These are phyloP conservation scores for Rhodotorula babjevae DNA, from an alignment of 768 basidiomycete genomes.

Conservation along the genomic window DNA sequence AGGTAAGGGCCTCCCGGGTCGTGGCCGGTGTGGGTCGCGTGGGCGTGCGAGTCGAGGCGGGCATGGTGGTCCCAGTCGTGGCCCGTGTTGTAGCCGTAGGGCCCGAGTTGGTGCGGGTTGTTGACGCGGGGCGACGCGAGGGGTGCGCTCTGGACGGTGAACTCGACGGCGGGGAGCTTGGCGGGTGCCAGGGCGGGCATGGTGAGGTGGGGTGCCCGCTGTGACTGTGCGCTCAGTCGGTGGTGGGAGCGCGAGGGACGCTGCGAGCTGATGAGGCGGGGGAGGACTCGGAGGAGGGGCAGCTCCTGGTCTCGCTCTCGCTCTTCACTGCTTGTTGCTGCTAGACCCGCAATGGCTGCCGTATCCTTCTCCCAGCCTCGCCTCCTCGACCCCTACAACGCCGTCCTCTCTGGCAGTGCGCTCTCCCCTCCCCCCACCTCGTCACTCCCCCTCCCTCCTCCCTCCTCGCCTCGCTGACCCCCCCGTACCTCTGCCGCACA, in stretches of 20 bases:
- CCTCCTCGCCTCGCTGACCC: too few relatives aligned
- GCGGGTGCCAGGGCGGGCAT: background rate
- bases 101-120: slow-evolving; percentile 6
- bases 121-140: background rate
- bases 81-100: slow-evolving; percentile 19
- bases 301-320: background rate
- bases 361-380: slow-evolving; percentile 1
- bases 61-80: background rate
- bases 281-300: too few relatives aligned
- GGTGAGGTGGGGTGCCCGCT: too few relatives aligned
- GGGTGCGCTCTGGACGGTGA: background rate
- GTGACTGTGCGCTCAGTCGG: too few relatives aligned
- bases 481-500: background rate
- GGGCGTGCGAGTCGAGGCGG: background rate
- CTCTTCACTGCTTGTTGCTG: background rate
- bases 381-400: slow-evolving; percentile 9
- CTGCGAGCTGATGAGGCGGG: too few relatives aligned
- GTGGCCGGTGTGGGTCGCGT: too few relatives aligned
- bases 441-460: background rate
- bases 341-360: background rate
- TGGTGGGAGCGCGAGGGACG: too few relatives aligned
- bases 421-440: background rate
- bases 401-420: slow-evolving; percentile 15
- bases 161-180: slow-evolving; percentile 8
- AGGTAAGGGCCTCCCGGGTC: slow-evolving; percentile 2